Evolutionary conservation across 2,329 filamentous ascomycete species (phyloP), one percentile per base, ranked within the genome.

Genomic region (Samsoniella hepiali): DNA sequence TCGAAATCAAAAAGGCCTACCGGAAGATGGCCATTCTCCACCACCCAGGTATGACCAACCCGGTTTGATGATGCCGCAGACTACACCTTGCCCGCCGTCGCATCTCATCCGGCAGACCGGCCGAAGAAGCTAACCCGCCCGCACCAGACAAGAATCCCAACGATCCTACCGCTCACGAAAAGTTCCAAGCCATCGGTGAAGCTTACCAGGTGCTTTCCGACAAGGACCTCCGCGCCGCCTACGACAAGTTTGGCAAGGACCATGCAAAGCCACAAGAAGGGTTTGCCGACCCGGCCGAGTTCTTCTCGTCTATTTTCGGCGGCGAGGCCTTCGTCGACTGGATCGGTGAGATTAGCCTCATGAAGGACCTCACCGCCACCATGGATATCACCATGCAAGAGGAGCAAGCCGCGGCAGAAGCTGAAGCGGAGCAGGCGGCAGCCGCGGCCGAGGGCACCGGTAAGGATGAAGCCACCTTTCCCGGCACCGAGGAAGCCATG

Each of bases 271-370:
- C 95, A 0, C 87, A 88, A 70, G 91, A 92, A 71, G 95, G 95
- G 66, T 99, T 99, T 76, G 91, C 91, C 81, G 95, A 99, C 75
- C 95, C 95, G 1, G 85, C 93, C 67, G 95, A 99, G 78, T 99
- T 99, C 84, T 99, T 99, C 79, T 91, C 91, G 72, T 96, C 93
- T 82, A 99, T 99, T 70, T 99, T 99, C 73, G 95, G 95, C 69
- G 95, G 95, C 65, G 94, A 97, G 71, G 93, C 94, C 13, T 99
- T 99, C 72, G 83, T 90, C 65, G 94, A 99, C 80, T 92, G 95
- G 83, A 98, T 99, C 72, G 95, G 95, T 69, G 95, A 99, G 82
- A 97, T 99, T 70, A 95, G 91, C 58, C 86, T 99, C 64, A 97
- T 99, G 91, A 98, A 97, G 81, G 95, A 99, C 73, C 84, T 99